Conservation (phyloP, 495 filamentous ascomycete genomes). For the Hyaloscypha hepaticicola region DNA sequence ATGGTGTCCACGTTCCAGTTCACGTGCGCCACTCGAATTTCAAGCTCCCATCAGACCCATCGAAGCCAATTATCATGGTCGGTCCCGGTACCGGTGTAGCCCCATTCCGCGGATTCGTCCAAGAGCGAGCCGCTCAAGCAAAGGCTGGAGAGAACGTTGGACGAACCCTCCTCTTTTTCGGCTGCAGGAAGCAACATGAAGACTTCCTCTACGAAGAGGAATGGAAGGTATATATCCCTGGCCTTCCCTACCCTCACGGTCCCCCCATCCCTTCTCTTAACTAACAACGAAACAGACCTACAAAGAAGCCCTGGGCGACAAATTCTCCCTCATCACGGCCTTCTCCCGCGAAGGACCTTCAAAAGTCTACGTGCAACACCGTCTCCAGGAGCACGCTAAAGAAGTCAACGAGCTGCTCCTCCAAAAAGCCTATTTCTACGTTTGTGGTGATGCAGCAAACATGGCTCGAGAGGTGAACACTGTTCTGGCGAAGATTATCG, state of each 20-base stretch:
- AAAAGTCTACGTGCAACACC: slow-evolving; percentile 98
- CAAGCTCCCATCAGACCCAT: slow-evolving; percentile 94
- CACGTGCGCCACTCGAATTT: slow-evolving; percentile 99
- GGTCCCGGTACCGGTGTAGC: slow-evolving; percentile 97
- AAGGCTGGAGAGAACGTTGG: slow-evolving; percentile 82
- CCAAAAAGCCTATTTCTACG: slow-evolving; percentile 92
- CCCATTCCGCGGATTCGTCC: slow-evolving; percentile 92
- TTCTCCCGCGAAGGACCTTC: slow-evolving; percentile 83
- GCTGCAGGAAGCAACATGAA: slow-evolving; percentile 79
- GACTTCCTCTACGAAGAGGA: slow-evolving; percentile 93
- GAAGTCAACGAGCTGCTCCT: slow-evolving; percentile 86
- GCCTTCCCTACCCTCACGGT: not conserved
- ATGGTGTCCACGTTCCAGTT: slow-evolving; percentile 92
- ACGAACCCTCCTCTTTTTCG: slow-evolving; percentile 90
- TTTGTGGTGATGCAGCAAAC: slow-evolving; percentile 96
- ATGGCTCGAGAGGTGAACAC: slow-evolving; percentile 97
- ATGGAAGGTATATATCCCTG: slow-evolving; percentile 73
- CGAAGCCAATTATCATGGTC: slow-evolving; percentile 92
- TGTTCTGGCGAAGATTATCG: slow-evolving; percentile 78
- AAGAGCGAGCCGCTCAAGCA: slow-evolving; percentile 83
- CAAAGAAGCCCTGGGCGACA: slow-evolving; percentile 77
- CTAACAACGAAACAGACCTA: slow-evolving; percentile 66
- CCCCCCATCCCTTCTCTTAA: slow-evolving; percentile 6
- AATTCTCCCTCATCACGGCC: slow-evolving; percentile 83
- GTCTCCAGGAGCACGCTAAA: slow-evolving; percentile 75